These are phyloP conservation scores for Claviceps sp. DNA, from an alignment of 2,329 filamentous ascomycete genomes.

Conservation along the genomic window DNA sequence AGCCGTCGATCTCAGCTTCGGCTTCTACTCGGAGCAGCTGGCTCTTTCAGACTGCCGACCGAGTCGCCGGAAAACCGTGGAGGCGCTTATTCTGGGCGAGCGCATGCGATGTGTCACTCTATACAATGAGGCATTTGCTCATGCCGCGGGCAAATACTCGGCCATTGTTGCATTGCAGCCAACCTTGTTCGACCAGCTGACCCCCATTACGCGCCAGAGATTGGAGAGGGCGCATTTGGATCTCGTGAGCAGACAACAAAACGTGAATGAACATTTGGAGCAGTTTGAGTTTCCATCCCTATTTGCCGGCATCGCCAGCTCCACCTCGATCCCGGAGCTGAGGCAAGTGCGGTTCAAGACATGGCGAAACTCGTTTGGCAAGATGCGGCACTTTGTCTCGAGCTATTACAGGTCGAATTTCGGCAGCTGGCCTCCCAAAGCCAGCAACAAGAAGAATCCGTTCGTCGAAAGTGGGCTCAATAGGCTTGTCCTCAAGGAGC, in stretches of 20 bases:
- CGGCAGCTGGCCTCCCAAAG: slow-evolving; percentile 78
- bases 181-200: slow-evolving; percentile 58
- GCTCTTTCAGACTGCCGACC: slow-evolving; percentile 64
- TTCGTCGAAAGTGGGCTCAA: slow-evolving; percentile 81
- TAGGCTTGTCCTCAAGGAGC: slow-evolving; percentile 61
- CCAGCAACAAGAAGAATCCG: slow-evolving; percentile 79
- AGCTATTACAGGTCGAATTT: slow-evolving; percentile 49
- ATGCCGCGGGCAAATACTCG: slow-evolving; percentile 77
- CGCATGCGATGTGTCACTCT: slow-evolving; percentile 68
- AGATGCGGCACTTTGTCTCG: slow-evolving; percentile 61
- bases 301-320: slow-evolving; percentile 78
- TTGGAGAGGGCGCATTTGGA: slow-evolving; percentile 74
- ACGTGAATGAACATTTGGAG: slow-evolving; percentile 59
- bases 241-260: slow-evolving; percentile 56
- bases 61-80: slow-evolving; percentile 78
- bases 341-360: slow-evolving; percentile 69
- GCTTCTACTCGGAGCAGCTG: slow-evolving; percentile 65
- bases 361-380: slow-evolving; percentile 64
- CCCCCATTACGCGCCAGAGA: slow-evolving; percentile 57
- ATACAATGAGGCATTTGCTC: slow-evolving; percentile 85
- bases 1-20: slow-evolving; percentile 50
- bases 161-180: slow-evolving; percentile 54
- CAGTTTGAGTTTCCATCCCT: slow-evolving; percentile 86
- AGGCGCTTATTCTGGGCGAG: slow-evolving; percentile 81
- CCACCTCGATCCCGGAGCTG: slow-evolving; percentile 62